These are phyloP conservation scores for apple (Malus domestica) DNA, from an alignment of 306 rosid species.

Conservation along the genomic window ASM211411v1 NC_041793.1:47919501-47920000, in stretches of 20 bases:
- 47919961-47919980: neutral
- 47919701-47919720: neutral
- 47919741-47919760: constrained; percentile 43
- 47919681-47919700: constrained; percentile 20
- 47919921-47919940: neutral
- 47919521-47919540: constrained; percentile 32
- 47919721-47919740: constrained; percentile 44
- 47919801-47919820: neutral
- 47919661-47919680: neutral
- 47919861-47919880: neutral
- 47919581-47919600: constrained; percentile 38
- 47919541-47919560: constrained; percentile 30
- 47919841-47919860: neutral
- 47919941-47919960: neutral
- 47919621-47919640: constrained; percentile 37
- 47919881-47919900: neutral
- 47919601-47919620: constrained; percentile 34
- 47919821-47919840: neutral
- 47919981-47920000: neutral
- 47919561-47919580: constrained; percentile 6
- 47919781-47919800: constrained; percentile 51
- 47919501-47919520: constrained; percentile 21
- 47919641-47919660: constrained; percentile 29
- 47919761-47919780: constrained; percentile 54
- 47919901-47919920: neutral